Evolutionary conservation across 192 early-diverging fungal genomes (phyloP).

Genomic region (Entomortierella beljakovae): DNA sequence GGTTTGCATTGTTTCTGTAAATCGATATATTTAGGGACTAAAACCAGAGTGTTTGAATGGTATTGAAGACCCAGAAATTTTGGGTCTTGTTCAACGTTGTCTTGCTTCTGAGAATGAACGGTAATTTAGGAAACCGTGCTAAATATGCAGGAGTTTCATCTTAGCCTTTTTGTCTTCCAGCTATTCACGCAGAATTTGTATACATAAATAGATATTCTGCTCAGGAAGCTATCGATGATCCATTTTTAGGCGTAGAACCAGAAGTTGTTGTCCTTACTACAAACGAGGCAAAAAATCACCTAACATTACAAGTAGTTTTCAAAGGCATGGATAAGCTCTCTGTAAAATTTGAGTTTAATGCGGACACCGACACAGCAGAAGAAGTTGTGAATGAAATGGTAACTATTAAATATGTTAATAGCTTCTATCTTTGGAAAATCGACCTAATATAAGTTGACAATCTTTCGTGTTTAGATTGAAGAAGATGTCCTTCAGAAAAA

Average conservation of each 20-base stretch:
- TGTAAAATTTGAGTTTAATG: slow-evolving; percentile 88
- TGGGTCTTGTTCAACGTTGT: slow-evolving; percentile 73
- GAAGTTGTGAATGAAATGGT: slow-evolving; percentile 87
- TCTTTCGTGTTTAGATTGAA: slow-evolving; percentile 68
- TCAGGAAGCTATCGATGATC: slow-evolving; percentile 77
- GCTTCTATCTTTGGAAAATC: background rate
- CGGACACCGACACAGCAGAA: slow-evolving; percentile 81
- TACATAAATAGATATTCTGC: slow-evolving; percentile 64
- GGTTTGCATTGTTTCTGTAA: background rate
- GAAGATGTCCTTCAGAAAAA: slow-evolving; percentile 79
- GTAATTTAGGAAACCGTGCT: slow-evolving; percentile 14
- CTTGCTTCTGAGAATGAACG: slow-evolving; percentile 73
- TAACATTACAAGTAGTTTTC: slow-evolving; percentile 80
- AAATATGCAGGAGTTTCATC: too few relatives aligned
- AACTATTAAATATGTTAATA: slow-evolving; percentile 3
- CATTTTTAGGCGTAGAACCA: slow-evolving; percentile 80
- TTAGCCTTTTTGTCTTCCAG: too few relatives aligned
- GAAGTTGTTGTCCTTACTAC: slow-evolving; percentile 75
- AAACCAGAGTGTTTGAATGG: slow-evolving; percentile 78
- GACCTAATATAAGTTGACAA: background rate
- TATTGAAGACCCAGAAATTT: slow-evolving; percentile 73
- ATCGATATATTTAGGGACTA: slow-evolving; percentile 59
- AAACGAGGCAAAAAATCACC: slow-evolving; percentile 71
- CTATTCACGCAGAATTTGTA: too few relatives aligned
- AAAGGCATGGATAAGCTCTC: slow-evolving; percentile 83